Evolutionary conservation across 371 early-diverging fungal genomes (phyloP).

Genomic region (Lichtheimia ornata): DNA sequence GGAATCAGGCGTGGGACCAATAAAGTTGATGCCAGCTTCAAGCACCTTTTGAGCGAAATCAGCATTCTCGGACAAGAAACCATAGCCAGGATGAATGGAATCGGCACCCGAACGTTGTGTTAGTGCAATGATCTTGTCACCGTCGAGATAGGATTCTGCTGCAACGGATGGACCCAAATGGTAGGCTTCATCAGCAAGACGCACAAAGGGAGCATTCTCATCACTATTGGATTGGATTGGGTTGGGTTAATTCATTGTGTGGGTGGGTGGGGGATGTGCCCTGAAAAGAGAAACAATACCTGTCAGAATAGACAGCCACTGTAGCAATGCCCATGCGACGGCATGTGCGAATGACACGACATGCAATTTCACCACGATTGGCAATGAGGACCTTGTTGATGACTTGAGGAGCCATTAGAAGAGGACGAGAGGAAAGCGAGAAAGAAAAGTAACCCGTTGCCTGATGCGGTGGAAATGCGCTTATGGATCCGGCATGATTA

Average conservation of each 20-base stretch:
- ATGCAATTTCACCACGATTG: conserved; percentile 96
- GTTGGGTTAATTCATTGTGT: not conserved
- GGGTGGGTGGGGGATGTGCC: not conserved
- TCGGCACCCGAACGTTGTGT: conserved; percentile 68
- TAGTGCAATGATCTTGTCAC: conserved; percentile 64
- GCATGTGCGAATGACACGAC: conserved; percentile 89
- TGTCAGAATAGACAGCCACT: conserved; percentile 93
- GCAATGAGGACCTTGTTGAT: conserved; percentile 95
- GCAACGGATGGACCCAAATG: conserved; percentile 74
- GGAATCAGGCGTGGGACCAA: conserved; percentile 76
- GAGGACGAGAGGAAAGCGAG: not conserved
- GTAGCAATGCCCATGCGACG: conserved; percentile 84
- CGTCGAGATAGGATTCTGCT: conserved; percentile 69
- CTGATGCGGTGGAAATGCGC: no score
- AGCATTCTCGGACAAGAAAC: conserved; percentile 85
- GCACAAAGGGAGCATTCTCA: conserved; percentile 77
- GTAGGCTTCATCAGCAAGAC: conserved; percentile 83
- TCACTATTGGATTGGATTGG: conserved; percentile 56
- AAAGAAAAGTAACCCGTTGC: no score
- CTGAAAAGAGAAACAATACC: conserved; percentile 29
- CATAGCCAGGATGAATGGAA: conserved; percentile 90
- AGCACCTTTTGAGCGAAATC: conserved; percentile 73
- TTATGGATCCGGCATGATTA: no score
- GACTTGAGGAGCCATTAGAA: conserved; percentile 8
- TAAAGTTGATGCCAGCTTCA: conserved; percentile 70